phyloP scores from a whole-genome alignment of 139 green algal genomes.

The Marvania coccoides region DNA sequence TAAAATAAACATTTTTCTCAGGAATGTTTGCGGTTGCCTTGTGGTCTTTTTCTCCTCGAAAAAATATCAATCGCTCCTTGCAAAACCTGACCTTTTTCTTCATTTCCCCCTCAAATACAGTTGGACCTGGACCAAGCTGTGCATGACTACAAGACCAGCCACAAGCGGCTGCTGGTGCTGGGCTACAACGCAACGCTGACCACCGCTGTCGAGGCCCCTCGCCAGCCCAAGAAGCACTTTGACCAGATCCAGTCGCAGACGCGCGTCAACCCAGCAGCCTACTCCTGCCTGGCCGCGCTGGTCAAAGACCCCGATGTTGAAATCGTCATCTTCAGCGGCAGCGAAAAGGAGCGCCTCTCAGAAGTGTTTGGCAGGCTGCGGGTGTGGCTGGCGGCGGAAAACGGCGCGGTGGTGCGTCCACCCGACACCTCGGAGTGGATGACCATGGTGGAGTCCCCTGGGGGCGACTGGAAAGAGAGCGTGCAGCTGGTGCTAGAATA shows the following conservation, averaged over 20 bases:
- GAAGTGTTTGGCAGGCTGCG: conserved; percentile 69
- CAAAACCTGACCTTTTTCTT: not conserved
- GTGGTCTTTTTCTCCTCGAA: not conserved
- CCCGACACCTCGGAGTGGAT: conserved; percentile 50
- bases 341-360: conserved; percentile 60
- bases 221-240: conserved; percentile 73
- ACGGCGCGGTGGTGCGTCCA: conserved; percentile 85
- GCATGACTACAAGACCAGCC: conserved; percentile 32
- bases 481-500: conserved; percentile 94
- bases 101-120: conserved; percentile 6
- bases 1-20: not conserved
- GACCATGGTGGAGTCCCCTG: conserved; percentile 59
- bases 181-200: conserved; percentile 97
- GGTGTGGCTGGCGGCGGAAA: conserved; percentile 95
- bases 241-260: conserved; percentile 50
- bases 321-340: conserved; percentile 81
- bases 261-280: conserved; percentile 36
- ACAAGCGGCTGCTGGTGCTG: conserved; percentile 71
- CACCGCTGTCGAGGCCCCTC: conserved; percentile 59
- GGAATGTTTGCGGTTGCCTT: not conserved
- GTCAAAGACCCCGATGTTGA: conserved; percentile 39
- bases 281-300: conserved; percentile 36
- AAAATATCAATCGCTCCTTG: no score
- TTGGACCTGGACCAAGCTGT: conserved; percentile 49
- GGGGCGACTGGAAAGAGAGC: conserved; percentile 90